A percentile compares a stretch with the other conserved stretches of the same genome.
These are phyloP conservation scores for Escovopsis weberi DNA, from an alignment of 2,329 filamentous ascomycete species.

Conservation along the genomic window DNA sequence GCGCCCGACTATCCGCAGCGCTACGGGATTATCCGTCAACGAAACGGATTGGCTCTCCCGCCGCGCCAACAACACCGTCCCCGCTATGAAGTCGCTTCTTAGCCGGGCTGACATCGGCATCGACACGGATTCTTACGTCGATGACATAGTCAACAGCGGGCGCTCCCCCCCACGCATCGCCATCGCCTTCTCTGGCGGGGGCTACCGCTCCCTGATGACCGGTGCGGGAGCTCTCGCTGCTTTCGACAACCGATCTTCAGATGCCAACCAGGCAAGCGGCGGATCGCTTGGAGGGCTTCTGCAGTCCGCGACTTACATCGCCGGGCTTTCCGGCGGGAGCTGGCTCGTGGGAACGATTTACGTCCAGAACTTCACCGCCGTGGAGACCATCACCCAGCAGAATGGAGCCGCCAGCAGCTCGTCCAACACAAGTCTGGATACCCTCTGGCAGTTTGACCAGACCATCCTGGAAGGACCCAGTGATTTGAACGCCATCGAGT, in stretches of 20 bases:
- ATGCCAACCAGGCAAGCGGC: slow-evolving; percentile 32
- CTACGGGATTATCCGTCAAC: slow-evolving; percentile 6
- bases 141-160: slow-evolving; percentile 5
- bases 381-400: slow-evolving; percentile 24
- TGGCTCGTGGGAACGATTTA: slow-evolving; percentile 65
- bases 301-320: slow-evolving; percentile 60
- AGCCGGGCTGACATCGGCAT: slow-evolving; percentile 8
- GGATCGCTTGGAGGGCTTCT: slow-evolving; percentile 51
- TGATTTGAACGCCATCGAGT: slow-evolving; percentile 23
- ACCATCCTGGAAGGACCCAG: slow-evolving; percentile 20
- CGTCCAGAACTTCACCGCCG: slow-evolving; percentile 60
- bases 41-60: slow-evolving; percentile 9
- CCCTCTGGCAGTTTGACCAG: slow-evolving; percentile 22
- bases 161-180: slow-evolving; percentile 35
- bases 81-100: slow-evolving; percentile 7
- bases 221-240: slow-evolving; percentile 61
- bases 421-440: slow-evolving; percentile 14
- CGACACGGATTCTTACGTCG: slow-evolving; percentile 8
- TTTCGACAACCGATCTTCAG: slow-evolving; percentile 51
- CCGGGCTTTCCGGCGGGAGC: slow-evolving; percentile 59
- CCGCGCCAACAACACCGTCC: slow-evolving; percentile 8
- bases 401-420: slow-evolving; percentile 6
- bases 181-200: slow-evolving; percentile 63
- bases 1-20: slow-evolving; percentile 7
- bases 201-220: slow-evolving; percentile 64